Evolutionary conservation across 306 rosid genomes (phyloP).

Genomic region (Chamaecrista fasciculata): DNA sequence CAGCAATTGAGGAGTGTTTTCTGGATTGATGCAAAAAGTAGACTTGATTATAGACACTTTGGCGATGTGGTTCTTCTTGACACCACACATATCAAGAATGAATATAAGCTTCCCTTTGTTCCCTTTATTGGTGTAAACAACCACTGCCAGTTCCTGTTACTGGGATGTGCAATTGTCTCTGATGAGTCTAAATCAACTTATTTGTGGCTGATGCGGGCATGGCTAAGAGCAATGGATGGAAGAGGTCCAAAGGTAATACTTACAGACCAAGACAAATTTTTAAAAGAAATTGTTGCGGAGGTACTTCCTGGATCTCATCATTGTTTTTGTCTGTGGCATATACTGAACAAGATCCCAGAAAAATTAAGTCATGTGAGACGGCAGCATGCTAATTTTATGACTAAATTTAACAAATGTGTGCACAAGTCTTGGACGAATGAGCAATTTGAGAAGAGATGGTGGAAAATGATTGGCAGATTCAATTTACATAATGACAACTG

Average conservation of each 20-base stretch:
- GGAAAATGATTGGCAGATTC: slow-evolving; percentile 54
- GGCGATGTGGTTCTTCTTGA: slow-evolving; percentile 66
- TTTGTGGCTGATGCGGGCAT: slow-evolving; percentile 58
- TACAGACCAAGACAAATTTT: slow-evolving; percentile 53
- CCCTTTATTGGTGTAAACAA: slow-evolving; percentile 76
- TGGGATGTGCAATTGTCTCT: slow-evolving; percentile 69
- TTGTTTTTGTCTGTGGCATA: slow-evolving; percentile 69
- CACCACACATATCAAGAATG: slow-evolving; percentile 58
- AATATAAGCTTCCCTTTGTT: slow-evolving; percentile 65
- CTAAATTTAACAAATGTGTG: slow-evolving; percentile 59
- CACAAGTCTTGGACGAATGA: slow-evolving; percentile 59
- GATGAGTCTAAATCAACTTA: slow-evolving; percentile 53
- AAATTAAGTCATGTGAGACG: slow-evolving; percentile 47
- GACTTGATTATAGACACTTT: slow-evolving; percentile 65
- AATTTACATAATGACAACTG: slow-evolving; percentile 53
- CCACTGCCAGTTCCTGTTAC: slow-evolving; percentile 70
- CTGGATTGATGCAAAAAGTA: slow-evolving; percentile 78
- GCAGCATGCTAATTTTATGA: slow-evolving; percentile 56
- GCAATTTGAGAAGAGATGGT: slow-evolving; percentile 74
- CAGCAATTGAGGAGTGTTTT: slow-evolving; percentile 57
- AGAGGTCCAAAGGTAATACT: slow-evolving; percentile 62
- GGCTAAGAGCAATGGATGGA: slow-evolving; percentile 78
- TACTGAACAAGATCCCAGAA: slow-evolving; percentile 65
- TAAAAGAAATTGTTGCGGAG: slow-evolving; percentile 48
- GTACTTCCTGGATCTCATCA: slow-evolving; percentile 56